Conservation (phyloP, 805 yeast genomes). For the Metschnikowia santaceciliae region DNA sequence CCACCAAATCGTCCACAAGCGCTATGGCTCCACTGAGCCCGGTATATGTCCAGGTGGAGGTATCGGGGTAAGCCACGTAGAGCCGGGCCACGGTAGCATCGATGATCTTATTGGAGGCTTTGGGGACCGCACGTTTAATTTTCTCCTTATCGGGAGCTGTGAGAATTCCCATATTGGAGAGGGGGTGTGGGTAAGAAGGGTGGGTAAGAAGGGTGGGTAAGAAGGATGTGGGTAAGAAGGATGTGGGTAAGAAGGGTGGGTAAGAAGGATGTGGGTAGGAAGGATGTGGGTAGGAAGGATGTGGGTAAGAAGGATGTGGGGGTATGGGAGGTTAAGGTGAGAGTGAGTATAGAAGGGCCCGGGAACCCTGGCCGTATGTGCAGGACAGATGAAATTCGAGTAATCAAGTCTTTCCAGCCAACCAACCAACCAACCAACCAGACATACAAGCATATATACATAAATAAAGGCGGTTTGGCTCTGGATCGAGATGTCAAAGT, state of each 20-base stretch:
- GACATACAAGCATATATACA: too few species aligned
- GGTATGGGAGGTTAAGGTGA: not conserved
- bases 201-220: too few species aligned
- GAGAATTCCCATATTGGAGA: conserved; percentile 33
- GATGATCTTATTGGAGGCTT: conserved; percentile 77
- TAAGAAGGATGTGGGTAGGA: not conserved
- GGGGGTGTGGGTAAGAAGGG: not conserved
- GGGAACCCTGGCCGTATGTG: too few species aligned
- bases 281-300: not conserved
- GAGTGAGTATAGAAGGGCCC: too few species aligned
- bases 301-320: too few species aligned
- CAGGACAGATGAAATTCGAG: too few species aligned
- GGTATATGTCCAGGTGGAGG: conserved; percentile 77
- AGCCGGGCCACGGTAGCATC: conserved; percentile 89
- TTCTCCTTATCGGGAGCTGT: conserved; percentile 73
- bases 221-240: too few species aligned
- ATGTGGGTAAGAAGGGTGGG: too few species aligned
- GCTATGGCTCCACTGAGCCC: conserved; percentile 86
- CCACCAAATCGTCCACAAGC: conserved; percentile 87
- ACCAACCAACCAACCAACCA: too few species aligned
- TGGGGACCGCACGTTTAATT: conserved; percentile 85
- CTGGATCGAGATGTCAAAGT: too few species aligned
- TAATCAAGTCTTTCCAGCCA: too few species aligned
- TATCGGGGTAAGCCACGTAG: conserved; percentile 86
- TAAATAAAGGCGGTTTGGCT: too few species aligned